Percentiles rank a stretch among this genome's conserved stretches.
phyloP scores from a whole-genome alignment of 106 monocot species.

The Dendrobium officinale region DNA sequence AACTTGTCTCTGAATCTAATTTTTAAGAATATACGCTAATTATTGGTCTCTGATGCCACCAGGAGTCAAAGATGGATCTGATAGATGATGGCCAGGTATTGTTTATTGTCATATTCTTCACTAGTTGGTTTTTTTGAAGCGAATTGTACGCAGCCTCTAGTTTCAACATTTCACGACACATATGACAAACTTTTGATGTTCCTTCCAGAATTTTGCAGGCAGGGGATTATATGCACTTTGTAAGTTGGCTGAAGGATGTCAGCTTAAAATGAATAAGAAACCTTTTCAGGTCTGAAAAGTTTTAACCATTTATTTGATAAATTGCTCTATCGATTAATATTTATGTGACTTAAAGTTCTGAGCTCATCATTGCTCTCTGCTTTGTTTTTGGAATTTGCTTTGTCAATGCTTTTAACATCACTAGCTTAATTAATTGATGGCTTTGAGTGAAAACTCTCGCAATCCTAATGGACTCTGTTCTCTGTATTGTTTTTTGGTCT shows the following conservation, averaged over 20 bases:
- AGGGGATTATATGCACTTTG: constrained; percentile 51
- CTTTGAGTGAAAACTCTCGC: no score
- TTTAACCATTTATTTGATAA: neutral
- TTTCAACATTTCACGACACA: neutral
- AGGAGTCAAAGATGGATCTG: constrained; percentile 52
- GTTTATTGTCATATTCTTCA: neutral
- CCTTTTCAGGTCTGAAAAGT: constrained; percentile 23
- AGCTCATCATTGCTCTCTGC: no score
- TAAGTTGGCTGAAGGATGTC: constrained; percentile 27
- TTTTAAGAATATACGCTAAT: constrained; percentile 6
- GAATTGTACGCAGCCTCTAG: neutral
- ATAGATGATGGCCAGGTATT: constrained; percentile 50
- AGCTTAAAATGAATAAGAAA: constrained; percentile 22
- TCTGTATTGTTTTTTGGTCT: no score
- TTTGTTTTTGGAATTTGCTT: no score
- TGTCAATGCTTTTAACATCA: no score
- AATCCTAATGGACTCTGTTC: no score
- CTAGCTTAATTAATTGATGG: no score
- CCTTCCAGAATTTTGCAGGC: constrained; percentile 45
- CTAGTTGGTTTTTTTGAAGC: neutral
- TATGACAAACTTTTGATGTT: neutral
- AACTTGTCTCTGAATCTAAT: neutral
- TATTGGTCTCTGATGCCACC: constrained; percentile 12
- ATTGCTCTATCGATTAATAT: neutral
- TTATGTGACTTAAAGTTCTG: neutral